Conservation (phyloP, 2,329 filamentous ascomycete species). For the Leptographium procerum region DNA sequence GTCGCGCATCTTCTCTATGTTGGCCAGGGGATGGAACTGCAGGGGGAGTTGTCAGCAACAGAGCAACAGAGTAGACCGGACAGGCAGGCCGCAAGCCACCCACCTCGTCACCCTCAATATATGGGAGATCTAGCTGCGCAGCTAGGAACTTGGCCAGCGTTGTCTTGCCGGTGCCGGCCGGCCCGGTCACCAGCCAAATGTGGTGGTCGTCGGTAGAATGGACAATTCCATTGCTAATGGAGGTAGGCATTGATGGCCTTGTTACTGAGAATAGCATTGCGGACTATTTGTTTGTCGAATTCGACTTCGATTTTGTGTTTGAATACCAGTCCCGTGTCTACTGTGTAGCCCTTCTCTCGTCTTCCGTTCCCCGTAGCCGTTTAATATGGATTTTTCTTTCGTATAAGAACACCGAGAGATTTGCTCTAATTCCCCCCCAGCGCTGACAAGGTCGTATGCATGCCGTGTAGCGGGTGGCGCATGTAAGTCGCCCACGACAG, state of each 20-base stretch:
- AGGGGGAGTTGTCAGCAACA: not conserved
- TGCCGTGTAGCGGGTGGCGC: not conserved
- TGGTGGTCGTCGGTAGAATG: conserved; percentile 35
- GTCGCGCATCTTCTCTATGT: conserved; percentile 82
- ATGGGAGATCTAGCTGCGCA: conserved; percentile 51
- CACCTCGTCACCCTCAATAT: conserved; percentile 71
- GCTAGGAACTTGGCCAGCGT: conserved; percentile 60
- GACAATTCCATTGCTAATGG: not conserved
- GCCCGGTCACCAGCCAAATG: conserved; percentile 72
- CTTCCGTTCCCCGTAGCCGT: too few species aligned
- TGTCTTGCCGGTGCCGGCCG: conserved; percentile 69
- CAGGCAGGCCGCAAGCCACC: conserved; percentile 5
- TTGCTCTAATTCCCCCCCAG: not conserved
- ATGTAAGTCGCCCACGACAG: not conserved
- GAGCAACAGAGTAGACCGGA: not conserved
- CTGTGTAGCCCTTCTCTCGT: not conserved
- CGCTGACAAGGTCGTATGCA: not conserved
- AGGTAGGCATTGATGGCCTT: not conserved
- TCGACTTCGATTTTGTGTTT: not conserved
- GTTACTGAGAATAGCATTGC: not conserved
- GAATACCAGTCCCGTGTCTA: not conserved
- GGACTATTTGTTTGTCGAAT: not conserved
- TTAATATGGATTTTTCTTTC: too few species aligned
- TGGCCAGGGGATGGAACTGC: conserved; percentile 64
- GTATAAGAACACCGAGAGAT: not conserved